Conservation (phyloP, 805 yeast genomes). For the Ogataea pignaliae region DNA sequence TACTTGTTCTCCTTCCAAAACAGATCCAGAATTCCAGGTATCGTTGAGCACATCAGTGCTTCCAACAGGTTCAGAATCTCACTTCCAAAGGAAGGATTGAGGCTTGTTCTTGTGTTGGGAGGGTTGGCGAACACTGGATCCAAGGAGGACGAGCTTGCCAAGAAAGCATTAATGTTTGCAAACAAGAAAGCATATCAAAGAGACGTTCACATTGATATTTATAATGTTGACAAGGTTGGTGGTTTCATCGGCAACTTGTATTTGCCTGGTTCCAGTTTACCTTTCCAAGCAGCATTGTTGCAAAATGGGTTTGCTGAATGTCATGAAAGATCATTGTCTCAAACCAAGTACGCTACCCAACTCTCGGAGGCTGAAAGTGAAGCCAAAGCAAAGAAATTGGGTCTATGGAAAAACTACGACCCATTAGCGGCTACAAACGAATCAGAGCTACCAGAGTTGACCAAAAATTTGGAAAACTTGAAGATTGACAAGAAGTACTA, state of each 20-base stretch:
- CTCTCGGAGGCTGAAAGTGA: conserved; percentile 56
- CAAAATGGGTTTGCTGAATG: conserved; percentile 59
- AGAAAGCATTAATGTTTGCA: conserved; percentile 51
- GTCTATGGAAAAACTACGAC: conserved; percentile 65
- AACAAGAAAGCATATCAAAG: conserved; percentile 60
- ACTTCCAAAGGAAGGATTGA: conserved; percentile 68
- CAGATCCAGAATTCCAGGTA: conserved; percentile 59
- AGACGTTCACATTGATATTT: conserved; percentile 65
- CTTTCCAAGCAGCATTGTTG: conserved; percentile 55
- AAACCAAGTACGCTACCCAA: conserved; percentile 50
- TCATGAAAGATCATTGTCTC: conserved; percentile 61
- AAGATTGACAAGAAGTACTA: conserved; percentile 36
- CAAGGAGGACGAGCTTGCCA: conserved; percentile 34
- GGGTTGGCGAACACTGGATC: conserved; percentile 50
- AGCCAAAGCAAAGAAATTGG: conserved; percentile 52
- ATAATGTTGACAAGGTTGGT: conserved; percentile 71
- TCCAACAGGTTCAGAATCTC: conserved; percentile 62
- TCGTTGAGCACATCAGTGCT: conserved; percentile 69
- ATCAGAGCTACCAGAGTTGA: conserved; percentile 7
- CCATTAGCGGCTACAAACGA: conserved; percentile 32
- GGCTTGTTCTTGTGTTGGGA: conserved; percentile 67
- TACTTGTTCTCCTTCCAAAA: conserved; percentile 66
- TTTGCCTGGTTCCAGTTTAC: conserved; percentile 44
- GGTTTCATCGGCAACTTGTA: conserved; percentile 73
- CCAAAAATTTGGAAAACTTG: conserved; percentile 17